These are phyloP conservation scores for Euphorbia pulcherrima DNA, from an alignment of 345 rosid species.

Conservation along the genomic window DNA sequence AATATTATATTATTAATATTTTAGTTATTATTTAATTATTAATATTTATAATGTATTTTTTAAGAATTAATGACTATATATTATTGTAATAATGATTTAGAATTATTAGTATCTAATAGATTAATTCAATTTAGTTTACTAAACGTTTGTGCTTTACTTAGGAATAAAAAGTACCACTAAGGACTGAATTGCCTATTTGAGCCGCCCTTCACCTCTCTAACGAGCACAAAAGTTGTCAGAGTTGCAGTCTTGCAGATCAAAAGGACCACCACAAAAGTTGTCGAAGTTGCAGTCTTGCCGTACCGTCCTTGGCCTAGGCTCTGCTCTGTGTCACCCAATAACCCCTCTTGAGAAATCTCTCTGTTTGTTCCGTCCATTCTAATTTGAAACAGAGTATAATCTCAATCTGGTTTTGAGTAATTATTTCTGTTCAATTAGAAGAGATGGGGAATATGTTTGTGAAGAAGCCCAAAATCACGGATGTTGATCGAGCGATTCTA, in stretches of 20 bases:
- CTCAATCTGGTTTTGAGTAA: not conserved
- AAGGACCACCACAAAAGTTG: no score
- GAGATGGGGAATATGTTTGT: constrained; percentile 83
- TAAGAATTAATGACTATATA: no score
- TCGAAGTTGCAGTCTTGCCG: not conserved
- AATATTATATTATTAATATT: no score
- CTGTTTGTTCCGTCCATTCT: not conserved
- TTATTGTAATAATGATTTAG: no score
- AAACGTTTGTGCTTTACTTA: no score
- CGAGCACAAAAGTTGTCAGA: not conserved
- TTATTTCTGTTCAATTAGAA: not conserved
- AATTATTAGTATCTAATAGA: no score
- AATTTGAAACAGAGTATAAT: not conserved
- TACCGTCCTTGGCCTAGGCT: not conserved
- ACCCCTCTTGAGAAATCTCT: not conserved
- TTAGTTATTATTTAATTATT: no score
- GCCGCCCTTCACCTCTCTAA: not conserved
- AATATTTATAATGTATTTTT: no score
- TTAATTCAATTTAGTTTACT: no score
- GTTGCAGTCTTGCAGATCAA: not conserved
- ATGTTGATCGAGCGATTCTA: constrained; percentile 86
- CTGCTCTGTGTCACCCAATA: not conserved
- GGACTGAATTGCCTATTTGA: not conserved
- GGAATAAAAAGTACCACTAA: no score
- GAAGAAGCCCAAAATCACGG: constrained; percentile 93